phyloP scores from a whole-genome alignment of 306 rosid species.

The Geum urbanum region DNA sequence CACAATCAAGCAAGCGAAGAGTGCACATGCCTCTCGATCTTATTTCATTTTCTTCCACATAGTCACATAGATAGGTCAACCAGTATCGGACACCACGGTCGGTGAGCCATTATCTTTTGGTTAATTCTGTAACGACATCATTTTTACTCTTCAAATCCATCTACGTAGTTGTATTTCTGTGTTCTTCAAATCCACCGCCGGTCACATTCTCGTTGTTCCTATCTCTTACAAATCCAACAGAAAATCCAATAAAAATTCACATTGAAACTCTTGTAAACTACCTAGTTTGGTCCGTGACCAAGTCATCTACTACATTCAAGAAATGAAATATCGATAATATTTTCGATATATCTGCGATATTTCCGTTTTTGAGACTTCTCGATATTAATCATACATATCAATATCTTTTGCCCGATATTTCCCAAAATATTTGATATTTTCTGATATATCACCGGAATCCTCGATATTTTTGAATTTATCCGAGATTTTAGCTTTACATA shows the following conservation, averaged over 20 bases:
- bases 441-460: too few species aligned
- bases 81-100: neutral
- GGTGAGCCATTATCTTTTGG: slow-evolving; percentile 1
- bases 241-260: slow-evolving; percentile 24
- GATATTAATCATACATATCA: too few species aligned
- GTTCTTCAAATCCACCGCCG: neutral
- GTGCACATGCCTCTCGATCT: neutral
- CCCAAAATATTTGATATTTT: too few species aligned
- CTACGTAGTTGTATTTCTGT: neutral
- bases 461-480: too few species aligned
- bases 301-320: neutral
- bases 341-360: too few species aligned
- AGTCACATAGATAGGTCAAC: neutral
- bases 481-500: too few species aligned
- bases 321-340: too few species aligned
- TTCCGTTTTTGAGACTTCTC: too few species aligned
- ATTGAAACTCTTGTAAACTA: too few species aligned
- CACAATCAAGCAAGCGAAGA: neutral
- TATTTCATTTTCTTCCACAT: neutral
- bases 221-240: neutral
- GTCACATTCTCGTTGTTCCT: neutral
- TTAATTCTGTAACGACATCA: neutral
- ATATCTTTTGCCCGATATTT: too few species aligned
- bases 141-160: too few species aligned
- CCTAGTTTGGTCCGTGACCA: slow-evolving; percentile 34